phyloP scores from a whole-genome alignment of 805 yeast genomes.

The Henningerozyma blattae region DNA sequence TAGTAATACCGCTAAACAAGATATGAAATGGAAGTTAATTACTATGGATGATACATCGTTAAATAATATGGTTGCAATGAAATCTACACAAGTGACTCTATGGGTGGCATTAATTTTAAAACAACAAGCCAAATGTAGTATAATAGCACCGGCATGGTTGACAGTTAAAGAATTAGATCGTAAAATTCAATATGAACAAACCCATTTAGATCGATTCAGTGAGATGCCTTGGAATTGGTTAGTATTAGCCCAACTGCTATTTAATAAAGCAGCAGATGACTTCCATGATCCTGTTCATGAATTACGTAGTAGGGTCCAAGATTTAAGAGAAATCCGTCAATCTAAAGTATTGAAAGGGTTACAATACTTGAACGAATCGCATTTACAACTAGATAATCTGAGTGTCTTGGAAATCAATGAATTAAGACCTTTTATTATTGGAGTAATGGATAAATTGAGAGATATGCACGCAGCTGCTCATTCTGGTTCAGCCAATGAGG shows the following conservation, averaged over 20 bases:
- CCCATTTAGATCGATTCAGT: slow-evolving; percentile 46
- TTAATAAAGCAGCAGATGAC: slow-evolving; percentile 66
- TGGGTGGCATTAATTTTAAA: slow-evolving; percentile 83
- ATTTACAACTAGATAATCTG: slow-evolving; percentile 71
- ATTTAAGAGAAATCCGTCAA: slow-evolving; percentile 70
- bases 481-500: neutral
- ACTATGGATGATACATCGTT: slow-evolving; percentile 27
- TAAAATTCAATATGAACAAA: slow-evolving; percentile 55
- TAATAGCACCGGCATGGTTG: slow-evolving; percentile 83
- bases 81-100: slow-evolving; percentile 58
- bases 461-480: slow-evolving; percentile 27
- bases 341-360: slow-evolving; percentile 77
- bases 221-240: slow-evolving; percentile 83
- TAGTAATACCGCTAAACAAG: neutral
- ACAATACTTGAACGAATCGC: slow-evolving; percentile 64
- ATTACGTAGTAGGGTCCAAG: slow-evolving; percentile 62
- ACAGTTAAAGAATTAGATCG: slow-evolving; percentile 39
- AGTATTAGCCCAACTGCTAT: slow-evolving; percentile 59
- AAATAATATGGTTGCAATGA: slow-evolving; percentile 39
- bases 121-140: slow-evolving; percentile 74
- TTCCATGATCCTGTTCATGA: slow-evolving; percentile 60
- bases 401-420: slow-evolving; percentile 82
- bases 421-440: slow-evolving; percentile 67
- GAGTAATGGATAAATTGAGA: slow-evolving; percentile 69
- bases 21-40: slow-evolving; percentile 16